Conservation (phyloP, 2,329 filamentous ascomycete genomes). For the Penicillium digitatum region DNA sequence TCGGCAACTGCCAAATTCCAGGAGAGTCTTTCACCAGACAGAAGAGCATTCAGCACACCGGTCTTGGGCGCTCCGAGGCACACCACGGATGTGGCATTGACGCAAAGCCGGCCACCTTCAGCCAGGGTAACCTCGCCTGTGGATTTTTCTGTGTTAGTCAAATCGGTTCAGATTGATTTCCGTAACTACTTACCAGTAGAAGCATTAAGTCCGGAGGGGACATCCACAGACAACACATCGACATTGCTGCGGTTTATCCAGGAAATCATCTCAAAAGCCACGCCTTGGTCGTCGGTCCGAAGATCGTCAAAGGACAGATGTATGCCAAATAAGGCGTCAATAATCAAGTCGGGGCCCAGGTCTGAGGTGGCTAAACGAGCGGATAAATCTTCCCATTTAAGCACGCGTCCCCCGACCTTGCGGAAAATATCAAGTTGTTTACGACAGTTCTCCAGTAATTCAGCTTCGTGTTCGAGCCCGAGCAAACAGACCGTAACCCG, state of each 20-base stretch:
- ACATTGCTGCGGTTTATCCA: conserved; percentile 89
- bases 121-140: conserved; percentile 53
- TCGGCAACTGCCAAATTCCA: conserved; percentile 85
- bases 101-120: conserved; percentile 74
- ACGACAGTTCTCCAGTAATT: conserved; percentile 73
- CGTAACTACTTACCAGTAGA: conserved; percentile 60
- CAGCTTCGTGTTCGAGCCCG: conserved; percentile 75
- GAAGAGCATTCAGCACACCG: conserved; percentile 74
- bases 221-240: conserved; percentile 79
- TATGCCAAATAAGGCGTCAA: conserved; percentile 83
- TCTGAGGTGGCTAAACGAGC: conserved; percentile 51
- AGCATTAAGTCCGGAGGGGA: conserved; percentile 83
- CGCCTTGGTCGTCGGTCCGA: conserved; percentile 73
- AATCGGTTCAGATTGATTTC: background rate
- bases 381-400: conserved; percentile 57
- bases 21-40: conserved; percentile 51
- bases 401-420: conserved; percentile 73
- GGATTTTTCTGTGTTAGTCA: conserved; percentile 17
- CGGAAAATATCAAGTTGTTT: conserved; percentile 81
- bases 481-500: conserved; percentile 80
- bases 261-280: conserved; percentile 82
- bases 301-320: conserved; percentile 87
- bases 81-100: conserved; percentile 77
- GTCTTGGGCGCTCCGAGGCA: conserved; percentile 82
- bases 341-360: conserved; percentile 70